A percentile compares a stretch with the other conserved stretches of the same genome.
phyloP scores from a whole-genome alignment of 1,284 basidiomycete genomes.

The Stereum hirsutum region DNA sequence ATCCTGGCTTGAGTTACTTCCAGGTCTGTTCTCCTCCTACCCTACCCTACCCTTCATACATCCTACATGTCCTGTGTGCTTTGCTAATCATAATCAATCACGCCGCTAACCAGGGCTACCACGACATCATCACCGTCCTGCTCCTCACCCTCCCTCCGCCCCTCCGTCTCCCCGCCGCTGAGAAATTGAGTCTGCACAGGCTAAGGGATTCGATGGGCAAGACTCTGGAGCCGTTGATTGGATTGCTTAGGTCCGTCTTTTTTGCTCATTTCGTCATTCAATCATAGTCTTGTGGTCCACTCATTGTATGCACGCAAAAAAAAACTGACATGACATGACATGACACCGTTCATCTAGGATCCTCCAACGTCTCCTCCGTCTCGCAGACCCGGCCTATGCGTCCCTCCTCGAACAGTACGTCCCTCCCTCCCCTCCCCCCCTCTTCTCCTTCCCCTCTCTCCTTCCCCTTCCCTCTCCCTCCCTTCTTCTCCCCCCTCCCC shows the following conservation, averaged over 20 bases:
- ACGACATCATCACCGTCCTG: slow-evolving; percentile 85
- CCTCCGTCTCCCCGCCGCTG: slow-evolving; percentile 45
- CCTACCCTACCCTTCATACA: background rate
- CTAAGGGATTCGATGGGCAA: slow-evolving; percentile 86
- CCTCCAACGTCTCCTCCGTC: slow-evolving; percentile 58
- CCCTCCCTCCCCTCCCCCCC: background rate
- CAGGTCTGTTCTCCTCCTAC: slow-evolving; percentile 39
- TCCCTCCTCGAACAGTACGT: slow-evolving; percentile 56
- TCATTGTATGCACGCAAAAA: background rate
- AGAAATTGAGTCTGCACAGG: slow-evolving; percentile 74
- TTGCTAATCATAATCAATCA: too few species aligned
- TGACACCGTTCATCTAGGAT: slow-evolving; percentile 44
- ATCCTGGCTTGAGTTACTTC: slow-evolving; percentile 76
- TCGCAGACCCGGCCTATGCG: slow-evolving; percentile 67
- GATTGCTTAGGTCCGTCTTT: slow-evolving; percentile 59
- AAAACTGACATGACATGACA: too few species aligned
- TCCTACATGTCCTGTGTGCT: background rate
- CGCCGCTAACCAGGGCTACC: slow-evolving; percentile 66
- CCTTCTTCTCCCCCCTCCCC: slow-evolving; percentile 84
- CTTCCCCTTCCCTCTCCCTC: slow-evolving; percentile 75
- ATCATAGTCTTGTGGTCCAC: background rate
- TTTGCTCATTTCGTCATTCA: background rate
- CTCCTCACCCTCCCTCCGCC: slow-evolving; percentile 70
- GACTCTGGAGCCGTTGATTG: slow-evolving; percentile 79
- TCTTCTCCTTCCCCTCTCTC: slow-evolving; percentile 8